A percentile compares a stretch with the other conserved stretches of the same genome.
Conservation (phyloP, 163 green algal species). For the Scenedesmus sp. region DNA sequence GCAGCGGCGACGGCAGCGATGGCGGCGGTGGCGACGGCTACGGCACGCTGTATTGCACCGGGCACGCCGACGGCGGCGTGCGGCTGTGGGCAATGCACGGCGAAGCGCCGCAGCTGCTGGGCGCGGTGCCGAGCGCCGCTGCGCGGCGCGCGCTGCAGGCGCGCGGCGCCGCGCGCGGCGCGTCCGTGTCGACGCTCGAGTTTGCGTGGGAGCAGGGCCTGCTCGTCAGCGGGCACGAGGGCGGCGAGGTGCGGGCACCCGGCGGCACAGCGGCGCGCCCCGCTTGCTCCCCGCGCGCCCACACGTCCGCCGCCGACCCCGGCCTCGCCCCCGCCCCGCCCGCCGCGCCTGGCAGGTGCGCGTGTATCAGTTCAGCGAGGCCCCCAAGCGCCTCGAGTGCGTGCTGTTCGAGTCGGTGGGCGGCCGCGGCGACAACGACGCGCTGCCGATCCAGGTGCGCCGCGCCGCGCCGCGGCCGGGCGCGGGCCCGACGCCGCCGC, state of each 20-base stretch:
- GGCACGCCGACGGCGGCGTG: constrained; percentile 48
- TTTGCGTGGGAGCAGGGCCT: constrained; percentile 52
- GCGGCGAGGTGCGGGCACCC: constrained; percentile 41
- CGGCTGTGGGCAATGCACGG: constrained; percentile 50
- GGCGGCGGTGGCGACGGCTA: constrained; percentile 14
- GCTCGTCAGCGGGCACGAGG: constrained; percentile 49
- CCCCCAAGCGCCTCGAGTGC: constrained; percentile 13
- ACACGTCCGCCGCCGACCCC: background rate
- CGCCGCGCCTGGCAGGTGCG: constrained; percentile 29
- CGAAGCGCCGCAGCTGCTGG: constrained; percentile 38
- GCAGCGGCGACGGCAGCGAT: background rate
- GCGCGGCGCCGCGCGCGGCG: background rate
- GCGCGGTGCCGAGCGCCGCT: constrained; percentile 6
- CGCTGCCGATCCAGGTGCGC: constrained; percentile 18
- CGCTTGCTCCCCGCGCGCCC: no score
- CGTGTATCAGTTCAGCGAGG: constrained; percentile 53
- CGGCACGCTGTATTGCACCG: constrained; percentile 41
- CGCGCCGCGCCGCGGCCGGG: no score
- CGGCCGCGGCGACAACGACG: constrained; percentile 23
- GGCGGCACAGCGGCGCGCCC: background rate
- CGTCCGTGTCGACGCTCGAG: constrained; percentile 44
- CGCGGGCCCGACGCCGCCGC: no score
- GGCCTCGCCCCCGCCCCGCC: background rate
- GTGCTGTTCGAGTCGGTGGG: constrained; percentile 42
- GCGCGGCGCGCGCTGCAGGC: constrained; percentile 6